Percentiles rank a stretch among this genome's conserved stretches.
These are phyloP conservation scores for Alternaria incomplexa DNA, from an alignment of 2,329 filamentous ascomycete species.

Conservation along the genomic window DNA sequence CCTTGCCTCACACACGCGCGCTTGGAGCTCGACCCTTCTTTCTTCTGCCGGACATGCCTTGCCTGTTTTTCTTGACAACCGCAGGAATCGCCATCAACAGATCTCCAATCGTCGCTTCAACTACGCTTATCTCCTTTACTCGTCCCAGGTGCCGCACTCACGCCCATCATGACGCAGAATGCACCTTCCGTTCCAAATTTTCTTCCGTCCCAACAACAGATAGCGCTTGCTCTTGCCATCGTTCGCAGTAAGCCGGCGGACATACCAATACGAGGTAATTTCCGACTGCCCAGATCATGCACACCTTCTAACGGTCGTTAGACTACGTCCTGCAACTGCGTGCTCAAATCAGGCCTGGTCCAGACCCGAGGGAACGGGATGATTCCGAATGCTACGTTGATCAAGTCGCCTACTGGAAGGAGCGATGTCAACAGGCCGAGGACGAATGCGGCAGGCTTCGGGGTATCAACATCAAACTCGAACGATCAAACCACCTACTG, in stretches of 20 bases:
- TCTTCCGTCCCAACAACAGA: conserved; percentile 31
- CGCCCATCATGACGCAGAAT: conserved; percentile 9
- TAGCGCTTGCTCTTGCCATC: conserved; percentile 46
- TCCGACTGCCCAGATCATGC: too few relatives aligned
- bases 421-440: conserved; percentile 32
- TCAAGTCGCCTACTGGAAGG: conserved; percentile 49
- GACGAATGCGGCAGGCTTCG: conserved; percentile 30
- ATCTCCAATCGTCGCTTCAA: neutral
- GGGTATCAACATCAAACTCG: conserved; percentile 30
- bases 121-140: neutral
- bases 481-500: conserved; percentile 34
- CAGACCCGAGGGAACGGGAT: conserved; percentile 23
- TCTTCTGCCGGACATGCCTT: neutral
- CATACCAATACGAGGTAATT: conserved; percentile 39
- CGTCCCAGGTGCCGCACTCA: neutral
- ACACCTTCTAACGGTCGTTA: conserved; percentile 14
- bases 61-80: neutral
- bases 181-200: neutral
- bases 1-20: neutral
- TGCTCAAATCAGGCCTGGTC: conserved; percentile 38
- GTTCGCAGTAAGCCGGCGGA: conserved; percentile 48
- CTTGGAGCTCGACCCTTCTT: neutral
- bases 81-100: neutral
- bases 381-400: conserved; percentile 46
- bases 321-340: conserved; percentile 46